Evolutionary conservation across 2,329 filamentous ascomycete genomes (phyloP).

Genomic region (Colletotrichum tropicicola): DNA sequence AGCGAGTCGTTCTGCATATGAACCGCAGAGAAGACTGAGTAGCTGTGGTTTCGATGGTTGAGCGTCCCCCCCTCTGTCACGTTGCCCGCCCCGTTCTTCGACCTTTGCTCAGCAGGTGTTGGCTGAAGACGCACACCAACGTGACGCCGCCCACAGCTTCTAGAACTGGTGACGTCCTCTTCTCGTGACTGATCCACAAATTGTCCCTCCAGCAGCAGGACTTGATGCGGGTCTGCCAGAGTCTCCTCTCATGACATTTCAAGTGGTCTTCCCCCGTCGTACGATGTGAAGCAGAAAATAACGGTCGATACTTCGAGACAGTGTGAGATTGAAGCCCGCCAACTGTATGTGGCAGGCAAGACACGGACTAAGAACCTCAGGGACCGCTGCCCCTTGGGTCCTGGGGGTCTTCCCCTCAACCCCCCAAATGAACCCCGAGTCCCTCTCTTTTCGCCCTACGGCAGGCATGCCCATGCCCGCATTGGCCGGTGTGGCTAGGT

Average conservation of each 20-base stretch:
- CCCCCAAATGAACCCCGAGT: neutral
- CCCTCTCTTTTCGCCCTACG: constrained; percentile 13
- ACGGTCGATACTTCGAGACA: neutral
- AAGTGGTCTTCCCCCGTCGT: neutral
- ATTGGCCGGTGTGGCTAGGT: constrained; percentile 10
- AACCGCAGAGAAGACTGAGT: neutral
- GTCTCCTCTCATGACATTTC: constrained; percentile 1
- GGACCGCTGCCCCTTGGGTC: neutral
- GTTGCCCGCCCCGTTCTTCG: too few species aligned
- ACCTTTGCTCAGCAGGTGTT: too few species aligned
- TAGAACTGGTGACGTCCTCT: neutral
- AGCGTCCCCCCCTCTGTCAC: constrained; percentile 4
- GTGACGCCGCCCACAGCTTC: neutral
- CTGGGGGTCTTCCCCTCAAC: neutral
- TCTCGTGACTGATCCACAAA: constrained; percentile 5
- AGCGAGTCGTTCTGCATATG: neutral
- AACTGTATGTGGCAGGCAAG: neutral
- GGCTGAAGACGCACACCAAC: neutral
- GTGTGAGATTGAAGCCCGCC: neutral
- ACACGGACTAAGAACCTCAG: neutral
- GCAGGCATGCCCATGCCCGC: constrained; percentile 21
- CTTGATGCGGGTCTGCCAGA: neutral
- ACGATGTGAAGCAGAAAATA: neutral
- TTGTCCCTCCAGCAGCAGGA: neutral
- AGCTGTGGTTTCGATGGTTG: neutral